Base-by-base conservation (phyloP, 495 filamentous ascomycete species). In the Astrothelium macrocarpum region DNA sequence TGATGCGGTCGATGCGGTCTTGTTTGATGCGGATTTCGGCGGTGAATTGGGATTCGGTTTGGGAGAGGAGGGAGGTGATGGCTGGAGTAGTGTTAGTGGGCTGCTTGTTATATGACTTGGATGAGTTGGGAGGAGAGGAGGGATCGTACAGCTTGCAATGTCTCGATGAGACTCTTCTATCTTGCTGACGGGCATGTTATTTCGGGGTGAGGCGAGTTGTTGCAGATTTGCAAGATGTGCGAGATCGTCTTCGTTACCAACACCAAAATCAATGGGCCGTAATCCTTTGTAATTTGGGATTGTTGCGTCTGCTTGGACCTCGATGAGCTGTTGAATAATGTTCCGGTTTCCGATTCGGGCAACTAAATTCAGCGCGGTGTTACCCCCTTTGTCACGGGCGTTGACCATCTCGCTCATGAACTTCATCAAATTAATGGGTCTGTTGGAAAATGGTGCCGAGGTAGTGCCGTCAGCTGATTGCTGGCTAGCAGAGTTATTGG, bases 351-450 rank as follows among this genome's bases (percentile, higher is more conserved):
- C 88, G 59, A 96, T 90, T 32, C 93, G 82, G 0, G 94, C 91
- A 31, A 93, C 95, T 68, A 96, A 85, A 70, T 95, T 96, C 45
- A 98, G 78, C 25, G 95, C 95, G 11, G 94, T 97, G 70, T 98
- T 95, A 3, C 94, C 94, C 60, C 88, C 86, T 66, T 89, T 88
- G 74, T 98, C 94, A 59, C 89, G 87, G 2, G 90, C 84, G 68
- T 98, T 97, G 65, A 98, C 93, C 68, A 98, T 89, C 69, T 97
- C 91, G 26, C 87, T 87, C 81, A 98, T 95, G 75, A 98, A 97
- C 42, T 89, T 85, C 4, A 86, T 90, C 25, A 98, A 80, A 34
- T 85, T 86, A 71, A 97, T 94, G 64, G 87, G 84, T 43, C 86
- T 84, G 2, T 66, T 66, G 61, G 32, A 73, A 53, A 56, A 78